phyloP scores from a whole-genome alignment of 2,329 filamentous ascomycete genomes.

The Cadophora gregata region DNA sequence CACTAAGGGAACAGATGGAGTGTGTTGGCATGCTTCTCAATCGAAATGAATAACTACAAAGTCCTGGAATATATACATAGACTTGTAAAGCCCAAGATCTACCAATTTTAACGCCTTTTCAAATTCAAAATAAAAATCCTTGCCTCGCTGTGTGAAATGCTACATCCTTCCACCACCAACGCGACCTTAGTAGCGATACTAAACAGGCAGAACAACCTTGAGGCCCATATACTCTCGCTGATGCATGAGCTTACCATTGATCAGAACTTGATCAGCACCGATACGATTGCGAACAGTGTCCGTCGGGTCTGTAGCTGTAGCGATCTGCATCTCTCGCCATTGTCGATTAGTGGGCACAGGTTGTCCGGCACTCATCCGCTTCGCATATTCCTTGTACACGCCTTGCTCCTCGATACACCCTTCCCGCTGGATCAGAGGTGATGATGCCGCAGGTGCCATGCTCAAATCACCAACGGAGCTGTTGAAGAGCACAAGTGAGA shows the following conservation, averaged over 20 bases:
- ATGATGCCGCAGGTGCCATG: slow-evolving; percentile 51
- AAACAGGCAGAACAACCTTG: slow-evolving; percentile 52
- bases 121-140: neutral
- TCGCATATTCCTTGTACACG: slow-evolving; percentile 53
- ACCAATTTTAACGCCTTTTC: neutral
- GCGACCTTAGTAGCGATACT: neutral
- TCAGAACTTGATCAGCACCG: slow-evolving; percentile 50
- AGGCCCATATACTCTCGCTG: slow-evolving; percentile 55
- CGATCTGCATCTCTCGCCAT: slow-evolving; percentile 56
- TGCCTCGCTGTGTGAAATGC: neutral
- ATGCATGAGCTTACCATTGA: slow-evolving; percentile 53
- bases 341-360: slow-evolving; percentile 53
- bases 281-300: slow-evolving; percentile 49
- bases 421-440: slow-evolving; percentile 49
- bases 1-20: neutral
- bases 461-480: slow-evolving; percentile 52
- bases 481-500: slow-evolving; percentile 53
- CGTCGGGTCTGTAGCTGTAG: slow-evolving; percentile 51
- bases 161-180: neutral
- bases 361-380: slow-evolving; percentile 47
- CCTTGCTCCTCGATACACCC: slow-evolving; percentile 53
- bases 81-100: neutral
- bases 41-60: neutral
- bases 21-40: neutral
- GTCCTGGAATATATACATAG: neutral